phyloP scores from a whole-genome alignment of 2,329 filamentous ascomycete species.

The Cercospora beticola region DNA sequence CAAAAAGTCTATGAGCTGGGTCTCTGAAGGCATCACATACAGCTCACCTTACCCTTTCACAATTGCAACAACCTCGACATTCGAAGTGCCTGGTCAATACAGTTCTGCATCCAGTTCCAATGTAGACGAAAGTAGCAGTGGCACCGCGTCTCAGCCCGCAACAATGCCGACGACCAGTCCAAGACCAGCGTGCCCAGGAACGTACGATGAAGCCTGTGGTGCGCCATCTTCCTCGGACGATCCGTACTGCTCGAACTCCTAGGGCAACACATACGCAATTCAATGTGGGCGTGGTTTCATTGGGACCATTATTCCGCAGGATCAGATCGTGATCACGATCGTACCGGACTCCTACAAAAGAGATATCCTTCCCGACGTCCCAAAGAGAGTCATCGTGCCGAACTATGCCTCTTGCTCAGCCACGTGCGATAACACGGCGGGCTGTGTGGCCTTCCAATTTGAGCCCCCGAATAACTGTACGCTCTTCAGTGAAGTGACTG shows the following conservation, averaged over 20 bases:
- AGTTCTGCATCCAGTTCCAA: neutral
- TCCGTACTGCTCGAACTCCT: conserved; percentile 10
- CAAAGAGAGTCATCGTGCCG: conserved; percentile 16
- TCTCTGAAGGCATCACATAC: conserved; percentile 4
- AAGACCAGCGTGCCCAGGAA: conserved; percentile 7
- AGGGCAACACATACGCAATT: conserved; percentile 8
- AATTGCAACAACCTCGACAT: conserved; percentile 1
- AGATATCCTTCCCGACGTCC: neutral
- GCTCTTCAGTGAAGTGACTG: conserved; percentile 33
- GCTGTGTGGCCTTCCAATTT: conserved; percentile 36
- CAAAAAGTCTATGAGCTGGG: conserved; percentile 2
- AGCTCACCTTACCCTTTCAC: conserved; percentile 5
- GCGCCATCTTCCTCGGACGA: neutral
- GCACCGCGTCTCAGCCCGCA: neutral
- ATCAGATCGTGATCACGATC: neutral
- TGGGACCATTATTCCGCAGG: conserved; percentile 15
- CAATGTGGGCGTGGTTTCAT: conserved; percentile 13
- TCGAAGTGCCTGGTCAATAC: neutral
- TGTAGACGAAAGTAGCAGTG: neutral
- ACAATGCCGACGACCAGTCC: neutral
- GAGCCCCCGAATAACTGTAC: conserved; percentile 31
- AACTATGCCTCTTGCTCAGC: conserved; percentile 23
- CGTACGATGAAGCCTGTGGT: conserved; percentile 10
- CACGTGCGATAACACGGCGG: conserved; percentile 29
- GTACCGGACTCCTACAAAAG: conserved; percentile 7